Evolutionary conservation across 169 alveolate species (phyloP), one percentile per base, ranked within the genome.

Genomic region (Cryptosporidium meleagridis): DNA sequence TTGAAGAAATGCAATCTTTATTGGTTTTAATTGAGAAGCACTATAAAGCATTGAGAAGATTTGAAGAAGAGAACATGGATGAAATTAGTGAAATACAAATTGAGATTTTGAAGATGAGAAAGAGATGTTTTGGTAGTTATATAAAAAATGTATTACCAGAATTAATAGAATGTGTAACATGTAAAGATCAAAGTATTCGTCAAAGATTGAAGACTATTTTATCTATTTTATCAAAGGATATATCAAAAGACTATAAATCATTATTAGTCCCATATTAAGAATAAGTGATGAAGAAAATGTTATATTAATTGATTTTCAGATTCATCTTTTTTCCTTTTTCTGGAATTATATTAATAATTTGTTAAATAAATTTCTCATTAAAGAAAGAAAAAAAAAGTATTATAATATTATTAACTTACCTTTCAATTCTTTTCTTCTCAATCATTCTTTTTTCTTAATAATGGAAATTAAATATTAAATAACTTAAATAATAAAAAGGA

Each of bases 111-210:
- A 55, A 41, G 3, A 16, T 45, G 12, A 7, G 26, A 65, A 65
- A 41, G 39, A 39, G 29, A 29, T 62, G 80, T n/a, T 51, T 62
- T 29, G 55, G 70, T 2, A 53, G 44, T 23, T 44, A 48, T 44
- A 39, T 80, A 23, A 52, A 18, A 41, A 65, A 41, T 7, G 52
- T 80, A 16, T 41, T 62, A 18, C 73, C 89, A 12, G 68, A 67
- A 48, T 26, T 80, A 23, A 65, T 80, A n/a, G 89, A 80, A 21
- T 80, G 89, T 33, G 41, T 62, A 4, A 62, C 69, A 39, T 80
- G 89, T 41, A 80, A 80, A 44, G 89, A 80, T 67, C 75, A 23
- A 35, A 51, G 65, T 62, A 80, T 80, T 61, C 55, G 89, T 23
- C 89, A 80, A 65, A 37, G 62, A 26, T 7, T 80, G 12, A 80